Conservation (phyloP, 1,284 basidiomycete species). For the Mycena sp. region DNA sequence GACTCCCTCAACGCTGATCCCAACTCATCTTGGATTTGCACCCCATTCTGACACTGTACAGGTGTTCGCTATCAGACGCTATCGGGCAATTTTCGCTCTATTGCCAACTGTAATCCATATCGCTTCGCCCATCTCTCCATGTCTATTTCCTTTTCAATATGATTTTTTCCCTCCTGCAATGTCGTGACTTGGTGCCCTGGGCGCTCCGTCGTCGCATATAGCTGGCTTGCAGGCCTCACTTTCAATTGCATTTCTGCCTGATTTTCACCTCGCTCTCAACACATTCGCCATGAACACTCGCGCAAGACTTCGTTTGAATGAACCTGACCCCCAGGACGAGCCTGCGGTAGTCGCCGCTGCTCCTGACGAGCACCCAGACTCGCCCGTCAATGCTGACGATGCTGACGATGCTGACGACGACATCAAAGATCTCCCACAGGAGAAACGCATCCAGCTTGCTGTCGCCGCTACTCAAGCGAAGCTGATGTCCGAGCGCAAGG, state of each 20-base stretch:
- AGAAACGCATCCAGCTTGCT: neutral
- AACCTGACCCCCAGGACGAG: neutral
- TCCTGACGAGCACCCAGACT: neutral
- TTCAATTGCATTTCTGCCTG: neutral
- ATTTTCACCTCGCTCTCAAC: neutral
- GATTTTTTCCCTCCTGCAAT: neutral
- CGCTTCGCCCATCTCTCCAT: neutral
- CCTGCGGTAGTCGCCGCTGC: neutral
- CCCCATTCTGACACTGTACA: neutral
- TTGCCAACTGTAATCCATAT: neutral
- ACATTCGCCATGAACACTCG: too few species aligned
- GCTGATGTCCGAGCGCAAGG: neutral
- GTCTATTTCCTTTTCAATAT: neutral
- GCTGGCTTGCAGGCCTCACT: neutral
- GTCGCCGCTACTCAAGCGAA: neutral
- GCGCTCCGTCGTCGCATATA: neutral
- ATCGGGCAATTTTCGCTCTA: neutral
- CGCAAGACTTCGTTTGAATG: too few species aligned
- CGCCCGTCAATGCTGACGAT: neutral
- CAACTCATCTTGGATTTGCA: neutral
- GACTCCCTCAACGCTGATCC: neutral
- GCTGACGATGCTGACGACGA: neutral
- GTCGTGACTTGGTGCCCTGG: neutral
- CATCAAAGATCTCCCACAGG: neutral
- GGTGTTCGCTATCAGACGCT: neutral